Evolutionary conservation across 75 land plant species (phyloP).

Genomic region (Adiantum capillusveneris): DNA sequence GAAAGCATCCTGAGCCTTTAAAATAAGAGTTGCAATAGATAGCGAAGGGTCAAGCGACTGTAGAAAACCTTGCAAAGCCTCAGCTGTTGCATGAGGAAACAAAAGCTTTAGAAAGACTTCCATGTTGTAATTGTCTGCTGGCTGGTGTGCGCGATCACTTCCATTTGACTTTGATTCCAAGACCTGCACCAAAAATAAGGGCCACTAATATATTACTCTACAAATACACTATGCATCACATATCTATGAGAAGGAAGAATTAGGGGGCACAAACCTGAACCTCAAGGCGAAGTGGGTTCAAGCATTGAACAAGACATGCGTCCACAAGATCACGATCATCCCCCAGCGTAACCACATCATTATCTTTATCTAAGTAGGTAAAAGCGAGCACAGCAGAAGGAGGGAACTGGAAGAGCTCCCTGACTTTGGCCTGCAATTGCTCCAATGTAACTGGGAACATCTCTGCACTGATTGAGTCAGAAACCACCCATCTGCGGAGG

Average conservation of each 20-base stretch:
- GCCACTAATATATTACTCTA: no score
- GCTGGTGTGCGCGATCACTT: no score
- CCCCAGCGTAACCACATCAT: background rate
- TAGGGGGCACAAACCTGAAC: constrained; percentile 11
- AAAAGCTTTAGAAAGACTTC: background rate
- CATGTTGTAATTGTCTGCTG: background rate
- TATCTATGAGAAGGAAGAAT: no score
- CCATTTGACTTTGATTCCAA: no score
- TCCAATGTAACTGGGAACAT: constrained; percentile 22
- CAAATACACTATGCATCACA: no score
- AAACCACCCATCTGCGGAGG: constrained; percentile 41
- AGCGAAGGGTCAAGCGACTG: background rate
- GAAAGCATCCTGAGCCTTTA: background rate
- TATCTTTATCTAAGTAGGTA: constrained; percentile 69
- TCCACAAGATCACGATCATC: background rate
- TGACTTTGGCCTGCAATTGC: constrained; percentile 37
- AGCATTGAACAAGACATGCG: constrained; percentile 21
- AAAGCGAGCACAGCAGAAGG: constrained; percentile 35
- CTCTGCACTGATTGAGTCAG: background rate
- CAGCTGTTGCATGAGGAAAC: background rate
- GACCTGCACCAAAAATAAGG: no score
- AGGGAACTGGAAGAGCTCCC: constrained; percentile 33
- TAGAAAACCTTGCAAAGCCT: background rate
- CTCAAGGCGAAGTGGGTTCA: constrained; percentile 62
- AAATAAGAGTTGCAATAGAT: background rate